Conservation (phyloP, 2,329 filamentous ascomycete species). For the Malbranchea zuffiana region DNA sequence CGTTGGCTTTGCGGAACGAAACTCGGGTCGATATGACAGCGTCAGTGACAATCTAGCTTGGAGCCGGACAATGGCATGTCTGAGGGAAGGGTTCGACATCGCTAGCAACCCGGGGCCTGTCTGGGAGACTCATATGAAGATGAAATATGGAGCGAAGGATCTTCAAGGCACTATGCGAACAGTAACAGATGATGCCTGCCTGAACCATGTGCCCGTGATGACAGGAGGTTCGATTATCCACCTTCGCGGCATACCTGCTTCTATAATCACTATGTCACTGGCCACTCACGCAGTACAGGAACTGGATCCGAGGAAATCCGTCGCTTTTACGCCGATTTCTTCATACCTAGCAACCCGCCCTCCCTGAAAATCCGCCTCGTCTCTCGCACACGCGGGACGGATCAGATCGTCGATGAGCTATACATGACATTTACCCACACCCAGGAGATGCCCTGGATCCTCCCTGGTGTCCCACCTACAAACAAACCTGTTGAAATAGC, state of each 20-base stretch:
- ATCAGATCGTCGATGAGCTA: conserved; percentile 52
- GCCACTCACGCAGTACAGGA: conserved; percentile 19
- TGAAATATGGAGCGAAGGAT: conserved; percentile 21
- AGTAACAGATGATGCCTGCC: conserved; percentile 18
- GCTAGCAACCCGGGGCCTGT: conserved; percentile 22
- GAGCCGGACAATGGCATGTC: conserved; percentile 50
- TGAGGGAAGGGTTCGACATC: conserved; percentile 49
- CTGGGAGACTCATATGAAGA: conserved; percentile 22
- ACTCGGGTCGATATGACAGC: conserved; percentile 56
- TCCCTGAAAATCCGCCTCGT: conserved; percentile 45
- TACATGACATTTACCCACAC: conserved; percentile 48
- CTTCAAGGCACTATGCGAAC: conserved; percentile 26
- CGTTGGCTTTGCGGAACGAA: conserved; percentile 59
- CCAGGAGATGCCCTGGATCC: conserved; percentile 46
- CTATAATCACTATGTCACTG: conserved; percentile 11
- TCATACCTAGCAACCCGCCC: conserved; percentile 42
- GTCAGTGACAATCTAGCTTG: conserved; percentile 57
- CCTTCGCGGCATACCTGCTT: conserved; percentile 16
- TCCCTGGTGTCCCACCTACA: conserved; percentile 48
- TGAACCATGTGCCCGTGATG: conserved; percentile 26
- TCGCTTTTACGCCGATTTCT: conserved; percentile 47
- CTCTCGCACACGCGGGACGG: conserved; percentile 47
- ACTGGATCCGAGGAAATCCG: conserved; percentile 33
- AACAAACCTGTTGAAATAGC: conserved; percentile 47
- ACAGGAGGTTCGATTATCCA: conserved; percentile 29